Evolutionary conservation across 305 asterid species (phyloP).

Genomic region (Fraxinus ornus): DNA sequence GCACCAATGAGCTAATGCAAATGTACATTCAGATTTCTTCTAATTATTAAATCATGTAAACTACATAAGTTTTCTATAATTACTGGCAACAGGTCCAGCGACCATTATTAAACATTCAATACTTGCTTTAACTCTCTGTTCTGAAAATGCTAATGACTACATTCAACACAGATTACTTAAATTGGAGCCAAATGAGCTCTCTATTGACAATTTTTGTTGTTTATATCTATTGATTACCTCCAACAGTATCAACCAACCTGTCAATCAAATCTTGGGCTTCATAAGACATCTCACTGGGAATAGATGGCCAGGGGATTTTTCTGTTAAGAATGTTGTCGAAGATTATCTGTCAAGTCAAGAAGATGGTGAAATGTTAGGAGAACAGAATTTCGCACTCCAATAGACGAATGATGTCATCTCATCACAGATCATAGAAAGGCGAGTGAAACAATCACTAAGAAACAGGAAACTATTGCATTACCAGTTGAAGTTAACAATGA

Average conservation of each 20-base stretch:
- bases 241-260: conserved; percentile 51
- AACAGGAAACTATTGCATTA: conserved; percentile 3
- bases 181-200: conserved; percentile 1
- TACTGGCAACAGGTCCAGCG: not conserved
- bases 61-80: not conserved
- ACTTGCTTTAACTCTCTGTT: conserved; percentile 21
- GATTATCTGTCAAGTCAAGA: conserved; percentile 56
- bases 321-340: conserved; percentile 84
- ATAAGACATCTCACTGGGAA: conserved; percentile 70
- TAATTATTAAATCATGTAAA: not conserved
- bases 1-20: conserved; percentile 12
- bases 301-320: conserved; percentile 85
- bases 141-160: conserved; percentile 15
- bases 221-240: conserved; percentile 13
- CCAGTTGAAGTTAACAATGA: conserved; percentile 11
- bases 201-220: not conserved
- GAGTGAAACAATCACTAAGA: conserved; percentile 15
- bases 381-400: not conserved
- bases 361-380: conserved; percentile 15
- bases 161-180: not conserved
- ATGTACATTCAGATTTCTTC: not conserved
- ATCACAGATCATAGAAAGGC: not conserved
- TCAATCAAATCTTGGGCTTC: conserved; percentile 82
- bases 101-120: not conserved
- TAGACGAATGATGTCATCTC: conserved; percentile 6